A percentile compares a stretch with the other conserved stretches of the same genome.
These are phyloP conservation scores for Fraxinus latifolia DNA, from an alignment of 305 asterid species.

Conservation along the genomic window DNA sequence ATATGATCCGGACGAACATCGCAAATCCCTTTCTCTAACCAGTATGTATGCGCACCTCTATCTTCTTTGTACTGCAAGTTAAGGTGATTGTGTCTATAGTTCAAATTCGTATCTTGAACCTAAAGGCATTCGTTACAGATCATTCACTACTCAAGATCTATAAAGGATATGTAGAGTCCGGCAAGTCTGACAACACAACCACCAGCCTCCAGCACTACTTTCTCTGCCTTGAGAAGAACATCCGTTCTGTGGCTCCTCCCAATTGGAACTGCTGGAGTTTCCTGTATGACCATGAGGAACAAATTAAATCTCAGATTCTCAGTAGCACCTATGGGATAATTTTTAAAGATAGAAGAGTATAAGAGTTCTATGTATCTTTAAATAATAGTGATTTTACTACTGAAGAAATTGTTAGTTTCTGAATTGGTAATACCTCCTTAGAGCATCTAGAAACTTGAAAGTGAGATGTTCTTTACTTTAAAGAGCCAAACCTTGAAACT, in stretches of 20 bases:
- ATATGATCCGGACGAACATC: slow-evolving; percentile 90
- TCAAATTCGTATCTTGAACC: slow-evolving; percentile 15
- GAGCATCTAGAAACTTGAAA: neutral
- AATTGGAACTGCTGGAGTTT: slow-evolving; percentile 76
- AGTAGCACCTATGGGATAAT: neutral
- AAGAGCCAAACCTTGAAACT: neutral
- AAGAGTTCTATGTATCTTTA: slow-evolving; percentile 1
- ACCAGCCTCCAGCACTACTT: slow-evolving; percentile 70
- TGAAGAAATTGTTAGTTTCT: slow-evolving; percentile 10
- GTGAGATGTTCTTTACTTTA: neutral
- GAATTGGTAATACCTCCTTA: neutral
- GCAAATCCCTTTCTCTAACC: slow-evolving; percentile 72
- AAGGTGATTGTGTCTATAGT: slow-evolving; percentile 33
- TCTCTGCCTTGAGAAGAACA: slow-evolving; percentile 73
- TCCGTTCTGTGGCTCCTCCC: slow-evolving; percentile 91
- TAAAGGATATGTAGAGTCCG: slow-evolving; percentile 97
- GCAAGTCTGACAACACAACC: slow-evolving; percentile 91
- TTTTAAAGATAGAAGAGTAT: neutral
- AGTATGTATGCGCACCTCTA: slow-evolving; percentile 86
- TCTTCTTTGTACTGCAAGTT: slow-evolving; percentile 66
- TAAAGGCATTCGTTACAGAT: neutral
- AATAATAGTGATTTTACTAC: slow-evolving; percentile 9
- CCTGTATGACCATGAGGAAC: slow-evolving; percentile 39
- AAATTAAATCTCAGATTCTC: neutral
- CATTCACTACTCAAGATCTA: slow-evolving; percentile 11